These are phyloP conservation scores for Wickerhamiella cacticola DNA, from an alignment of 805 yeast genomes.

Conservation along the genomic window DNA sequence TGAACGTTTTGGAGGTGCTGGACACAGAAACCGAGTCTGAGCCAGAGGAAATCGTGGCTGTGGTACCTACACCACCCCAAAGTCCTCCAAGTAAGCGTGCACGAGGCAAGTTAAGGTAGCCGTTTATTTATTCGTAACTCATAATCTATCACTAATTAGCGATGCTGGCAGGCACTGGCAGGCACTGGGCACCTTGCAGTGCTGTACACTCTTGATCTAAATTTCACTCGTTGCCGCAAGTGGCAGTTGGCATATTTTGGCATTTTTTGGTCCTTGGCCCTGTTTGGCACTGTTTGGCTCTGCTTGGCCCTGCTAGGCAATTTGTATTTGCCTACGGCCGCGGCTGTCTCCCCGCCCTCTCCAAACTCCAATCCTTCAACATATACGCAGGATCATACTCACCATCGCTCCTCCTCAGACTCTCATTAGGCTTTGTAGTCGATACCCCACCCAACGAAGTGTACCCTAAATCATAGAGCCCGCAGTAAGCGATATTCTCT, in stretches of 20 bases:
- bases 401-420: constrained; percentile 29
- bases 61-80: too few species aligned
- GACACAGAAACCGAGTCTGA: not conserved
- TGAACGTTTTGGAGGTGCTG: not conserved
- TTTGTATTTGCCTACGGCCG: too few species aligned
- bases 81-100: too few species aligned
- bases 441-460: constrained; percentile 78
- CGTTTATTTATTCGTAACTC: constrained; percentile 1
- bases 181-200: too few species aligned
- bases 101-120: too few species aligned
- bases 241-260: not conserved
- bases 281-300: not conserved
- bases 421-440: constrained; percentile 64
- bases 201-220: too few species aligned
- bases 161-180: too few species aligned
- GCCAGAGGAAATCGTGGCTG: too few species aligned
- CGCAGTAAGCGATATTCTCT: constrained; percentile 55
- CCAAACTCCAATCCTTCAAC: constrained; percentile 43
- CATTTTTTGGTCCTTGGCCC: not conserved
- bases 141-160: too few species aligned
- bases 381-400: constrained; percentile 42
- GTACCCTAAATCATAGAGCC: constrained; percentile 68
- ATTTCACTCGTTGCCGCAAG: too few species aligned
- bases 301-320: not conserved
- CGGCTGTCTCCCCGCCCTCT: constrained; percentile 25